A percentile compares a stretch with the other conserved stretches of the same genome.
These are phyloP conservation scores for Saccharum spontaneum DNA, from an alignment of 176 grass and related monocot genomes.

Conservation along the genomic window DNA sequence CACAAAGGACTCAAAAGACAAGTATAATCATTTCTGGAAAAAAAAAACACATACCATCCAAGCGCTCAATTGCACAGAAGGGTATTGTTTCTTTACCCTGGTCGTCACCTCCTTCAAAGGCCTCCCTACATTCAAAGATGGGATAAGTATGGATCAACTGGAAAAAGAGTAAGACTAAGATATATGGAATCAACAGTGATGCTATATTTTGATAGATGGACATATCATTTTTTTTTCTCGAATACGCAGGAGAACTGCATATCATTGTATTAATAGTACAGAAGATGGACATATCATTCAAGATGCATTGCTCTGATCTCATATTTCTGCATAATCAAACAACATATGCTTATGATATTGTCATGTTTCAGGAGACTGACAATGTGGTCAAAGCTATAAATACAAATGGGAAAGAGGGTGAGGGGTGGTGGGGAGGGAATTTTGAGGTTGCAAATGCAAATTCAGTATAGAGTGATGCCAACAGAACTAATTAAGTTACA, in stretches of 20 bases:
- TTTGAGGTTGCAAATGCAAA: not conserved
- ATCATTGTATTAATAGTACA: too few relatives aligned
- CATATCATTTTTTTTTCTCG: not conserved
- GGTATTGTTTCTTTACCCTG: slow-evolving; percentile 82
- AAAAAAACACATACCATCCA: slow-evolving; percentile 67
- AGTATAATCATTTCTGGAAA: not conserved
- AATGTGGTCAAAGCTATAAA: not conserved
- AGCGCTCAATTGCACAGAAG: slow-evolving; percentile 82
- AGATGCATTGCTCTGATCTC: not conserved
- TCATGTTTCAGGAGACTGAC: not conserved
- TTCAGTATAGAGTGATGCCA: not conserved
- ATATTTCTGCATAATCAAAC: not conserved
- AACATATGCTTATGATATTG: not conserved
- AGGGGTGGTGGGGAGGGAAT: not conserved
- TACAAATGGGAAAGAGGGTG: not conserved
- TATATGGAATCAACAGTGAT: not conserved
- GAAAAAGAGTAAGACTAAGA: not conserved
- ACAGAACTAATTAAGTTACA: slow-evolving; percentile 1
- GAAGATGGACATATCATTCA: not conserved
- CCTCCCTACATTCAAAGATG: slow-evolving; percentile 53
- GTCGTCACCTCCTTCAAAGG: slow-evolving; percentile 67
- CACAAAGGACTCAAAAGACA: not conserved
- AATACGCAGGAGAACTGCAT: too few relatives aligned
- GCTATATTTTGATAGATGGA: not conserved
- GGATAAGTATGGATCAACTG: slow-evolving; percentile 11